These are phyloP conservation scores for Oryza brachyantha DNA, from an alignment of 176 grass and related monocot genomes.

Conservation along the genomic window DNA sequence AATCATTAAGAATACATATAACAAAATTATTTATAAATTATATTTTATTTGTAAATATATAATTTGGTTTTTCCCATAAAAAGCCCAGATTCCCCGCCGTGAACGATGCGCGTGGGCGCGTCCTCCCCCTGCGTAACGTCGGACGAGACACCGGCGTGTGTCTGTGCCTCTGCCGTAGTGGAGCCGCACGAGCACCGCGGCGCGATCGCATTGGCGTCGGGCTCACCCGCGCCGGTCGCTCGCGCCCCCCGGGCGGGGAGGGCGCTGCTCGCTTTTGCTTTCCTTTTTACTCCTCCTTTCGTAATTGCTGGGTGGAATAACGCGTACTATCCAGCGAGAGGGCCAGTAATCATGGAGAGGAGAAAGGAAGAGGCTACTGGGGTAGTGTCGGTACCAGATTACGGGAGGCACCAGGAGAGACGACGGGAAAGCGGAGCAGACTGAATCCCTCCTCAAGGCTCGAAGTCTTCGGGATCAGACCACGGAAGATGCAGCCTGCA, in stretches of 20 bases:
- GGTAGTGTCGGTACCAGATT: no score
- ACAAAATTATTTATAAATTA: no score
- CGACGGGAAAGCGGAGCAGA: neutral
- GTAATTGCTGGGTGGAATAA: slow-evolving; percentile 3
- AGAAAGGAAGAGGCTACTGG: neutral
- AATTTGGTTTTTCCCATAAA: no score
- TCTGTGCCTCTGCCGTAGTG: no score
- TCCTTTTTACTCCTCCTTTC: no score
- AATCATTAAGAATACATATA: no score
- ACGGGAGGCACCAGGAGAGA: neutral
- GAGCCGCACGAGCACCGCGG: slow-evolving; percentile 12
- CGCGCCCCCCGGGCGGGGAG: no score
- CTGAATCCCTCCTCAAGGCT: neutral
- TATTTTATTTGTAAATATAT: no score
- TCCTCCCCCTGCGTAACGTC: slow-evolving; percentile 11
- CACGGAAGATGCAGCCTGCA: neutral
- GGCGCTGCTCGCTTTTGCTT: slow-evolving; percentile 12
- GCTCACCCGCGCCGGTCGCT: no score
- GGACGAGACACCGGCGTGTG: neutral
- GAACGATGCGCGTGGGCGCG: neutral
- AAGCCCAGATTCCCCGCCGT: no score
- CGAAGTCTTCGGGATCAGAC: neutral
- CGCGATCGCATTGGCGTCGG: slow-evolving; percentile 14
- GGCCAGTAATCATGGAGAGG: slow-evolving; percentile 26
- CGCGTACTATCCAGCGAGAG: neutral